Conservation (phyloP, 257 asterid genomes). For the Nicotiana obtusifolia region DNA sequence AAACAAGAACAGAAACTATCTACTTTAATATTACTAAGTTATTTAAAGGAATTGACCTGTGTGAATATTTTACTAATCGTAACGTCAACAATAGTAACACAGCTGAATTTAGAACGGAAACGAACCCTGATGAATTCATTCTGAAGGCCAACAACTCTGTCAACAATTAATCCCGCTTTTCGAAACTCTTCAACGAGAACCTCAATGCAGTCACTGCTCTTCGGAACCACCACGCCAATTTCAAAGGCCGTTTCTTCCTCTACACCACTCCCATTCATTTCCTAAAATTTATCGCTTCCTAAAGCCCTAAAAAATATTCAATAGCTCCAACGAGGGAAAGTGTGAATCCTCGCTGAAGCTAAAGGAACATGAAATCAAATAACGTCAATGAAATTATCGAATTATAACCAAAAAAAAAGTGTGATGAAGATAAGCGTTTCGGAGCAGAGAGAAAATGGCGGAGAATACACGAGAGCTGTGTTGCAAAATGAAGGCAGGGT, state of each 20-base stretch:
- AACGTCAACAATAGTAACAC: neutral
- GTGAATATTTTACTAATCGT: too few species aligned
- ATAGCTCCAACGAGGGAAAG: neutral
- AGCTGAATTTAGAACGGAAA: neutral
- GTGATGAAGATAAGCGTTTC: neutral
- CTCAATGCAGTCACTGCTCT: constrained; percentile 46
- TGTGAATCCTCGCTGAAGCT: constrained; percentile 5
- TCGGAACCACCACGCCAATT: constrained; percentile 68
- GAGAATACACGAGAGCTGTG: neutral
- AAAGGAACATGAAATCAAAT: neutral
- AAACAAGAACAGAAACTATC: neutral
- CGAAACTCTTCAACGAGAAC: constrained; percentile 61
- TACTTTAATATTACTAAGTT: too few species aligned
- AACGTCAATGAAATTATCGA: neutral
- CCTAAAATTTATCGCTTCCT: neutral
- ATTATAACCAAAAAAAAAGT: neutral
- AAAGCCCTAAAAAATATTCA: too few species aligned
- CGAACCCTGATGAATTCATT: constrained; percentile 74
- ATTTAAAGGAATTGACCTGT: too few species aligned
- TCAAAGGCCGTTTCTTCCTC: constrained; percentile 61
- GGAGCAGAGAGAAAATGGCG: neutral
- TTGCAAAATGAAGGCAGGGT: too few species aligned
- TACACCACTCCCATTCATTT: constrained; percentile 48
- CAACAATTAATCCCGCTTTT: constrained; percentile 63
- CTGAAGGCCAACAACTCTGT: constrained; percentile 70